Base-by-base conservation (phyloP, 192 early-diverging fungal species). In the Coemansia sp. region DNA sequence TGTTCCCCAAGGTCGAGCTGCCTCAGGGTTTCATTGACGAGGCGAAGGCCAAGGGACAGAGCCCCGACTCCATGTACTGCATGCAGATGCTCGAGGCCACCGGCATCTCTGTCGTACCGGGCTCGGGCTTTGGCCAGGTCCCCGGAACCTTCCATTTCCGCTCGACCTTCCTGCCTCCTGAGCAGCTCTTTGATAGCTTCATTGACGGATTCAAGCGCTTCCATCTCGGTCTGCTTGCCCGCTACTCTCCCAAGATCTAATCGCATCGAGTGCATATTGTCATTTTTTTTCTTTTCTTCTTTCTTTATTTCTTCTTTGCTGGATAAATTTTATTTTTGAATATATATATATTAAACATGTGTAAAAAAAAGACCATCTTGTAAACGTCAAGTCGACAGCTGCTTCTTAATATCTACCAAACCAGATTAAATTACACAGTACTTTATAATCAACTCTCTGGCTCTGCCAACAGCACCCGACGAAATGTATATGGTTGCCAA, bases 31-130 rank as follows among this genome's bases (percentile, higher is more conserved):
- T 92, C 33, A 72, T 95, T 19, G 83, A 80, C 29, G 89, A 84
- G 38, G 94, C 94, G 34, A 64, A 80, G 30, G 67, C 63, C n/a
- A 67, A 60, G 23, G 84, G 86, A 24, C 81, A 84, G 73, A 64
- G 83, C 68, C 88, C 94, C 11, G 96, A 98, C 68, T 85, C 80
- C 40, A 76, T 88, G 39, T 98, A 98, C 77, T 90, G 88, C 72
- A 66, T 98, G 80, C 88, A 81, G 46, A 84, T 98, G 85, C 69
- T 98, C 36, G 82, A 97, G 54, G 82, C 87, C 15, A 98, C 93
- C 7, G 96, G 96, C 51, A 93, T 98, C 41, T 98, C 94, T 67
- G 89, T 97, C 28, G 90, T 98, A 15, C 87, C 93, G 5, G 96
- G 96, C 17, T 85, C 82, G 26, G 96, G 96, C 27, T 98, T 98